A percentile compares a stretch with the other conserved stretches of the same genome.
Conservation (phyloP, 306 rosid genomes). For the Cicer yamashitae region DNA sequence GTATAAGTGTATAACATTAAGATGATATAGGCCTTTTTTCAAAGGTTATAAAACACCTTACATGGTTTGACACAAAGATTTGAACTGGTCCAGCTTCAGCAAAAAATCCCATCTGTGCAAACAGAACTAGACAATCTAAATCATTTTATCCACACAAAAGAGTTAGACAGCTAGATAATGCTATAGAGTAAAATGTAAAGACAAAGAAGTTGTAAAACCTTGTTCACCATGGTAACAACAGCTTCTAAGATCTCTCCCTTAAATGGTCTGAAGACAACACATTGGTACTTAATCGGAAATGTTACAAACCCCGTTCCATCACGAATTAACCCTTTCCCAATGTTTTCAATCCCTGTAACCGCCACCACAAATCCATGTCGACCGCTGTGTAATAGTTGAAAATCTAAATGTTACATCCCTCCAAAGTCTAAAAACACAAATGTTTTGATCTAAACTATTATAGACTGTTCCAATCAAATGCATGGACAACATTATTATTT, state of each 20-base stretch:
- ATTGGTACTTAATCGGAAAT: conserved; percentile 94
- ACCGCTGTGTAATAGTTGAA: conserved; percentile 63
- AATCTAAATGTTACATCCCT: conserved; percentile 17
- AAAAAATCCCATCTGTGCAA: conserved; percentile 85
- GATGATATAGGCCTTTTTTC: neutral
- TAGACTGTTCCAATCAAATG: neutral
- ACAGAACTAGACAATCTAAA: conserved; percentile 32
- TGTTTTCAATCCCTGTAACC: conserved; percentile 85
- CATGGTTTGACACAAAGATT: conserved; percentile 96
- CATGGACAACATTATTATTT: neutral
- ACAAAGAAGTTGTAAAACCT: conserved; percentile 55
- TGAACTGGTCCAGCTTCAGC: conserved; percentile 99
- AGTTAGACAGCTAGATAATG: neutral
- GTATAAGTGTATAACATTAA: neutral
- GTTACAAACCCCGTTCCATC: conserved; percentile 97
- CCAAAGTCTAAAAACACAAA: conserved; percentile 13
- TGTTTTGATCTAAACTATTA: neutral
- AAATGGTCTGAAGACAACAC: conserved; percentile 96
- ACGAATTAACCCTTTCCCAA: conserved; percentile 88
- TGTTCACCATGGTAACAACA: conserved; percentile 96
- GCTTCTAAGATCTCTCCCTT: conserved; percentile 97
- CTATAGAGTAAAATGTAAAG: neutral
- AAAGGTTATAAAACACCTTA: conserved; percentile 47
- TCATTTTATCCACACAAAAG: conserved; percentile 6
- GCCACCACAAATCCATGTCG: conserved; percentile 98